A percentile compares a stretch with the other conserved stretches of the same genome.
Conservation (phyloP, 2,329 filamentous ascomycete genomes). For the Colletotrichum neosansevieriae region DNA sequence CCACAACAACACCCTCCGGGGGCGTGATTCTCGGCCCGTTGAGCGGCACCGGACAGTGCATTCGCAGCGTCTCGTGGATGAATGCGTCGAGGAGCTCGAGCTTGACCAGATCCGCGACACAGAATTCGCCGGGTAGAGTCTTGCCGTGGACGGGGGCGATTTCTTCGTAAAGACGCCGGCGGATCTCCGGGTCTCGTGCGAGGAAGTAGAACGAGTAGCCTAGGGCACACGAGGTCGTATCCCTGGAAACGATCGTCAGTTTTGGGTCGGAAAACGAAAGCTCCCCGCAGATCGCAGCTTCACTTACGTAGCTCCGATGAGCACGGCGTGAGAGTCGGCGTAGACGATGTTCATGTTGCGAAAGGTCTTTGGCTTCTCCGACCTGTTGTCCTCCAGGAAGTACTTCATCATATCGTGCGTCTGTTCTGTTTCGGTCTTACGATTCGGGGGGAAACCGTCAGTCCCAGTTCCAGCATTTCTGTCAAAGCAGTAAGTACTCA, state of each 20-base stretch:
- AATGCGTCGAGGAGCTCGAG: slow-evolving; percentile 44
- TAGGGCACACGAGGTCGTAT: slow-evolving; percentile 41
- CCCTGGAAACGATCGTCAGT: background rate
- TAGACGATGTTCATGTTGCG: slow-evolving; percentile 42
- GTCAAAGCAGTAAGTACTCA: background rate
- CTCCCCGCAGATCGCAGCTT: background rate
- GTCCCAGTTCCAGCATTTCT: background rate
- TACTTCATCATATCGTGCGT: slow-evolving; percentile 45
- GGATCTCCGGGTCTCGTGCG: slow-evolving; percentile 26
- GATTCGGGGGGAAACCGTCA: too few relatives aligned
- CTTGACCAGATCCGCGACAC: slow-evolving; percentile 39
- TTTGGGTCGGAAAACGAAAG: too few relatives aligned
- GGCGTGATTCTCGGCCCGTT: slow-evolving; percentile 45
- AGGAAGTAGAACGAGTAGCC: slow-evolving; percentile 40
- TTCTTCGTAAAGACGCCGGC: slow-evolving; percentile 32
- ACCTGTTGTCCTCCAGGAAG: slow-evolving; percentile 42
- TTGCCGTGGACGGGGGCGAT: slow-evolving; percentile 36
- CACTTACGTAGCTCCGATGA: slow-evolving; percentile 43
- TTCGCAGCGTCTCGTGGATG: slow-evolving; percentile 48
- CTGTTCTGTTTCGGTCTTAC: slow-evolving; percentile 39
- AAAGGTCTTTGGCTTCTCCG: slow-evolving; percentile 43
- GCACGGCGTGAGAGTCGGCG: slow-evolving; percentile 41
- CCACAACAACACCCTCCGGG: slow-evolving; percentile 44
- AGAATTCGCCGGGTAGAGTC: slow-evolving; percentile 41
- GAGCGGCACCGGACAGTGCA: slow-evolving; percentile 46